These are phyloP conservation scores for Leccinum griseonigrum DNA, from an alignment of 1,284 basidiomycete genomes.

Conservation along the genomic window DNA sequence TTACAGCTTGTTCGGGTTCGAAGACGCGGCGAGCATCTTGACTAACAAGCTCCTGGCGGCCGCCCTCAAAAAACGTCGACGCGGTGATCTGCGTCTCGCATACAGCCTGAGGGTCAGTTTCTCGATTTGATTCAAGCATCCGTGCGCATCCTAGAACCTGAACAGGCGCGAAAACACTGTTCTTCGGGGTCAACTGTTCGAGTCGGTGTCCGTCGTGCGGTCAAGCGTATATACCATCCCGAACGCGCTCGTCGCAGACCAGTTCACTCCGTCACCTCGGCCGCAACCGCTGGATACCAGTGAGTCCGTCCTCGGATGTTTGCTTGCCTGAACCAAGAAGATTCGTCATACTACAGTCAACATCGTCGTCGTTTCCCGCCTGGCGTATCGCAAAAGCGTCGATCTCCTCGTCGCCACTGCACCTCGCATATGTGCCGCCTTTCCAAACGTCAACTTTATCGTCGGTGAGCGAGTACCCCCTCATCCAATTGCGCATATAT, in stretches of 20 bases:
- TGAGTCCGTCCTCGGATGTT: constrained; percentile 36
- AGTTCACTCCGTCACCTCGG: constrained; percentile 69
- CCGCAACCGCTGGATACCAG: constrained; percentile 54
- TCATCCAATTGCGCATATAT: background rate
- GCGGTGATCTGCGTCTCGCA: constrained; percentile 97
- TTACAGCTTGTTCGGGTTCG: constrained; percentile 95
- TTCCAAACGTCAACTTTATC: constrained; percentile 85
- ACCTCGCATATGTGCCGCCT: constrained; percentile 82
- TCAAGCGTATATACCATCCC: constrained; percentile 87
- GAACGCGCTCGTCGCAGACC: constrained; percentile 87
- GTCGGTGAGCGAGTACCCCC: constrained; percentile 56
- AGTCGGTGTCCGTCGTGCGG: constrained; percentile 50
- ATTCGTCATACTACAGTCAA: constrained; percentile 57
- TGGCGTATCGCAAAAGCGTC: constrained; percentile 96
- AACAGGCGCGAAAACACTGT: constrained; percentile 91
- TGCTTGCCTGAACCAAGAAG: background rate
- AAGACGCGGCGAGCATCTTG: constrained; percentile 92
- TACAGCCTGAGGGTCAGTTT: constrained; percentile 80
- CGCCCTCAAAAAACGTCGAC: constrained; percentile 84
- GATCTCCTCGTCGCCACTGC: constrained; percentile 93
- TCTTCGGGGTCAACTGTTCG: constrained; percentile 75
- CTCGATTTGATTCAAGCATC: background rate
- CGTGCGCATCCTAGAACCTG: background rate
- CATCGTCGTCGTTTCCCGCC: constrained; percentile 91
- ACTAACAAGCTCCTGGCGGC: constrained; percentile 95